Conservation (phyloP, 257 asterid species). For the Hygrophila difformis region DNA sequence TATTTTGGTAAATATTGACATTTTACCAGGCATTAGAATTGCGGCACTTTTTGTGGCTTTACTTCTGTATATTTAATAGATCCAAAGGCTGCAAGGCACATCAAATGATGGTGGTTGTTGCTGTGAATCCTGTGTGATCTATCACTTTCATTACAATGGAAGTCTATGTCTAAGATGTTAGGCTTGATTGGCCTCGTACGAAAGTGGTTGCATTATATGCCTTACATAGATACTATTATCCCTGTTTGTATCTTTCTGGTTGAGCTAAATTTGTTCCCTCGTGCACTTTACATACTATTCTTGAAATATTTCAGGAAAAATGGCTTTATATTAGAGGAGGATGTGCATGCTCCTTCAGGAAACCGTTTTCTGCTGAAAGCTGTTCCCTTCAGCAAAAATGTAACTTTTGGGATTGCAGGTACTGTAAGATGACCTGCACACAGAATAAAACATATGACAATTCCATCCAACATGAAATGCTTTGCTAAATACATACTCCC, state of each 20-base stretch:
- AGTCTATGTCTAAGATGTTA: slow-evolving; percentile 7
- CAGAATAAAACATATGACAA: too few species aligned
- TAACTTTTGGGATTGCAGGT: slow-evolving; percentile 83
- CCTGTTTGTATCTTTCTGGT: too few species aligned
- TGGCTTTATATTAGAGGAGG: slow-evolving; percentile 83
- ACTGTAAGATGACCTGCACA: not conserved
- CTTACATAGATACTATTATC: too few species aligned
- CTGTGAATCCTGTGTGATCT: slow-evolving; percentile 3
- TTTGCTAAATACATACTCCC: not conserved
- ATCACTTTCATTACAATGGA: slow-evolving; percentile 5
- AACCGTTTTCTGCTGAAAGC: slow-evolving; percentile 75
- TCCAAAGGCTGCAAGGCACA: not conserved
- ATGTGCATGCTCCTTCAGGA: slow-evolving; percentile 75
- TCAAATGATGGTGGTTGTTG: not conserved
- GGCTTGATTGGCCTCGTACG: too few species aligned
- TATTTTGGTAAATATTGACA: slow-evolving; percentile 3
- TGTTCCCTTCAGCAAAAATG: slow-evolving; percentile 92
- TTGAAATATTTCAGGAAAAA: slow-evolving; percentile 65
- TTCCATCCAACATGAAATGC: not conserved
- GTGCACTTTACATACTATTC: too few species aligned
- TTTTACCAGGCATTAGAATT: not conserved
- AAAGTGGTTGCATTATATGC: too few species aligned
- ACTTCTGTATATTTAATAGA: not conserved
- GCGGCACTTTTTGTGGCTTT: not conserved
- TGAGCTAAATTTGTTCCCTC: not conserved